phyloP scores from a whole-genome alignment of 176 grass and related monocot genomes.

The Triticum timopheevii region DNA sequence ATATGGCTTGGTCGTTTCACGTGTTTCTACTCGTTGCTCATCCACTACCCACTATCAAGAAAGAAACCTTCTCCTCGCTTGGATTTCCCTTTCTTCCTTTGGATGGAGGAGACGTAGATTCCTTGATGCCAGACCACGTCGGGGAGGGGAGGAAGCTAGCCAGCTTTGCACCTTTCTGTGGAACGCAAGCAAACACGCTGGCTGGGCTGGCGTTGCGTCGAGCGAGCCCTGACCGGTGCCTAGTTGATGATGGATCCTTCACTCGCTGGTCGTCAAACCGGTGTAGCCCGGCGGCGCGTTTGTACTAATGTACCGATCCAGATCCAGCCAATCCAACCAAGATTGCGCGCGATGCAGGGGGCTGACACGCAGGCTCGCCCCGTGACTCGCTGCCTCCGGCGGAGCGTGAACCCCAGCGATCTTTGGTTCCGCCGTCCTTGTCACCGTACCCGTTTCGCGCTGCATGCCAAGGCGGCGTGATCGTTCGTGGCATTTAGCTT shows the following conservation, averaged over 20 bases:
- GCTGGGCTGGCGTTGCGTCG: background rate
- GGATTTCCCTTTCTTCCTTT: too few species aligned
- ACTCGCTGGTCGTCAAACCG: too few species aligned
- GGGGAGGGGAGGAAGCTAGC: too few species aligned
- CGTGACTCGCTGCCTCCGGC: too few species aligned
- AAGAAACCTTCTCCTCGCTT: too few species aligned
- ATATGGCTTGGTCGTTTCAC: background rate
- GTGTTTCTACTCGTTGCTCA: background rate
- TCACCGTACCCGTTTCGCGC: background rate
- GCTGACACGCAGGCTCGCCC: too few species aligned
- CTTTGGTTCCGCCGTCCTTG: background rate
- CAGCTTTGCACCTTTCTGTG: too few species aligned
- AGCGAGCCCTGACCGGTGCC: background rate
- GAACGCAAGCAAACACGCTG: background rate
- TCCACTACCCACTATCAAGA: too few species aligned
- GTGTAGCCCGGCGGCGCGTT: background rate
- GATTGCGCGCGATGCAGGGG: background rate
- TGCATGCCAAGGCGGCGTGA: background rate
- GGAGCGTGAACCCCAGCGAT: background rate
- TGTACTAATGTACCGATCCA: background rate
- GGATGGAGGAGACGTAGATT: too few species aligned
- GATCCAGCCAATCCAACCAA: background rate
- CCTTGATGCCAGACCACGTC: too few species aligned
- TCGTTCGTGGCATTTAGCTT: background rate
- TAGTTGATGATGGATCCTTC: too few species aligned